Evolutionary conservation across 73 alveolate genomes (phyloP), one percentile per base, ranked within the genome.

Genomic region (Paramecium biaurelia): DNA sequence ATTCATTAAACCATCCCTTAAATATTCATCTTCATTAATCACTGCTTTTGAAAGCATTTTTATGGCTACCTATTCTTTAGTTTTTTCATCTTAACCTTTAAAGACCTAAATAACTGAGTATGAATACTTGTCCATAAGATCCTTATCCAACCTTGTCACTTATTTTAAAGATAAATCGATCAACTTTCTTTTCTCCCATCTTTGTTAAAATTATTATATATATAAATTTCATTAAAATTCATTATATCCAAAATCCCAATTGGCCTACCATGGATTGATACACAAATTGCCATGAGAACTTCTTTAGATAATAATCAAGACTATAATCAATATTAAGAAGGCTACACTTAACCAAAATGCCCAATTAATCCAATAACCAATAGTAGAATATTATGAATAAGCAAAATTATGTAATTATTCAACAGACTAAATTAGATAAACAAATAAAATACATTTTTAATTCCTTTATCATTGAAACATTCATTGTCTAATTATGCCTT

Each of bases 11-110:
- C 93, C 93, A 9, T 72, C 57, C 88, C 68, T 67, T 20, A 89
- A 49, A 47, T 79, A 70, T 23, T 70, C 88, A 63, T 93, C 93
- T n/a, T 37, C 79, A 53, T 84, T 59, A 42, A 68, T 76, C 30
- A 42, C 37, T 43, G 57, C 24, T 42, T 70, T 93, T 28, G 85
- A 85, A 24, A 89, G 35, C 95, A 70, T 89, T 57, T 93, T 93
- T 26, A 93, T 92, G 34, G 96, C 96, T 12, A 53, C 92, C 7
- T 1, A 35, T 67, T 92, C 70, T 38, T 86, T 59, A 7, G 94
- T 86, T 23, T 56, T 57, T n/a, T 59, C 90, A 18, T 92, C 93
- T 57, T 23, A 15, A 7, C 95, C 95, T 47, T 47, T 85, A 56
- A 76, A 92, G 23, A 92, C 95, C 90, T 79, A 12, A 7, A 72